Conservation (phyloP, 371 early-diverging fungal genomes). For the Syncephalastrum sp. region DNA sequence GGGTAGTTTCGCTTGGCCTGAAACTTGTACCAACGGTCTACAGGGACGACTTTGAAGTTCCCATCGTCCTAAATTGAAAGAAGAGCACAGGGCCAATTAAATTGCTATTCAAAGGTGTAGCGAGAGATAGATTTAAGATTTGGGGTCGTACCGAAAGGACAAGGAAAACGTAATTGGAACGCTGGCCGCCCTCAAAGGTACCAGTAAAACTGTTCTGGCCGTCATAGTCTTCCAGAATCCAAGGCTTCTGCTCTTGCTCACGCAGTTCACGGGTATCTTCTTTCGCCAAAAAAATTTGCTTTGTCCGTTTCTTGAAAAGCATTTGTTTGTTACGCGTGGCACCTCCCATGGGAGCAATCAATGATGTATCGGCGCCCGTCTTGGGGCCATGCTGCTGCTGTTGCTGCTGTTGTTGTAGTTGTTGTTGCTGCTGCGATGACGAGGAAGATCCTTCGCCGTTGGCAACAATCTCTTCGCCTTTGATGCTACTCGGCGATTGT, state of each 20-base stretch:
- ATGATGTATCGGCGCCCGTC: slow-evolving; percentile 70
- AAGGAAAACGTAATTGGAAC: slow-evolving; percentile 79
- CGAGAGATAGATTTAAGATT: no score
- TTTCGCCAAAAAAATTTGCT: slow-evolving; percentile 74
- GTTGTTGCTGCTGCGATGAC: slow-evolving; percentile 25
- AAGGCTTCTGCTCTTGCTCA: slow-evolving; percentile 74
- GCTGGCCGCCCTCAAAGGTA: slow-evolving; percentile 77
- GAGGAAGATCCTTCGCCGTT: slow-evolving; percentile 1
- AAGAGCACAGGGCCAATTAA: not conserved
- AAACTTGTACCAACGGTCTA: slow-evolving; percentile 92
- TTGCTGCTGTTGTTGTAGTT: slow-evolving; percentile 26
- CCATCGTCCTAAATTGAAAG: slow-evolving; percentile 54
- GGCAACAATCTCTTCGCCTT: no score
- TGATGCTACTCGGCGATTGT: slow-evolving; percentile 8
- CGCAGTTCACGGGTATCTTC: slow-evolving; percentile 69
- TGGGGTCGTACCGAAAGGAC: slow-evolving; percentile 49
- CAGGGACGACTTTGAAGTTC: slow-evolving; percentile 84
- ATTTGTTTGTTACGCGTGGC: slow-evolving; percentile 78
- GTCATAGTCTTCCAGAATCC: slow-evolving; percentile 80
- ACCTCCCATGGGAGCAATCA: slow-evolving; percentile 79
- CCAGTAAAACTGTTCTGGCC: slow-evolving; percentile 70
- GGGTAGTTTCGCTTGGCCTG: slow-evolving; percentile 75
- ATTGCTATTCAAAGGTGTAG: not conserved
- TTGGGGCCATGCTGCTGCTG: slow-evolving; percentile 35
- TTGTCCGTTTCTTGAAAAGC: slow-evolving; percentile 81